Conservation (phyloP, 768 basidiomycete species). For the Amanita pallidorosea region DNA sequence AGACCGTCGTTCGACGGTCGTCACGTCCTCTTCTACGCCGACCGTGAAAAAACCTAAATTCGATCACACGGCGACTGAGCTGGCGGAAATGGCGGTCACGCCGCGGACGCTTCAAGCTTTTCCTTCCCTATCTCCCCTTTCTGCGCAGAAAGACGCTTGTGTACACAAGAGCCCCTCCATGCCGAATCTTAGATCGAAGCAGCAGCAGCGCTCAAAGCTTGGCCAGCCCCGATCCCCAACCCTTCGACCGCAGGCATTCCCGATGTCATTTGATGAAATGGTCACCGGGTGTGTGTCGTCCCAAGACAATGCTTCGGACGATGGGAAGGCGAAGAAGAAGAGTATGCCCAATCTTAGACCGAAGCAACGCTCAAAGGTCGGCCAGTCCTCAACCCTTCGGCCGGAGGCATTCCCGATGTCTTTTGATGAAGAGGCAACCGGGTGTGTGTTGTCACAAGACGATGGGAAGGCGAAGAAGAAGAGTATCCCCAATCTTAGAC, state of each 20-base stretch:
- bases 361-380: too few species aligned
- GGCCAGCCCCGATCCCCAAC: background rate
- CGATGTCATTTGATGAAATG: background rate
- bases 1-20: background rate
- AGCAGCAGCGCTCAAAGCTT: background rate
- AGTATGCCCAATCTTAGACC: too few species aligned
- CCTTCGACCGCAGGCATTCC: background rate
- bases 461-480: too few species aligned
- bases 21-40: background rate
- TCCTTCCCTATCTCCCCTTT: background rate
- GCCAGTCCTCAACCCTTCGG: too few species aligned
- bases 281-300: background rate
- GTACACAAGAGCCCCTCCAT: slow-evolving; percentile 3
- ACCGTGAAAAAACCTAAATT: background rate
- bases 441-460: too few species aligned
- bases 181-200: slow-evolving; percentile 1
- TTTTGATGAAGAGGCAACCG: too few species aligned
- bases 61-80: background rate
- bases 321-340: background rate
- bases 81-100: background rate
- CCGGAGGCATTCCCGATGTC: too few species aligned
- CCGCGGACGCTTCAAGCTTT: background rate
- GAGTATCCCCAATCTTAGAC: too few species aligned
- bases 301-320: background rate
- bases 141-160: background rate